Evolutionary conservation across 2,329 filamentous ascomycete genomes (phyloP).

Genomic region (Colletotrichum caudatum): DNA sequence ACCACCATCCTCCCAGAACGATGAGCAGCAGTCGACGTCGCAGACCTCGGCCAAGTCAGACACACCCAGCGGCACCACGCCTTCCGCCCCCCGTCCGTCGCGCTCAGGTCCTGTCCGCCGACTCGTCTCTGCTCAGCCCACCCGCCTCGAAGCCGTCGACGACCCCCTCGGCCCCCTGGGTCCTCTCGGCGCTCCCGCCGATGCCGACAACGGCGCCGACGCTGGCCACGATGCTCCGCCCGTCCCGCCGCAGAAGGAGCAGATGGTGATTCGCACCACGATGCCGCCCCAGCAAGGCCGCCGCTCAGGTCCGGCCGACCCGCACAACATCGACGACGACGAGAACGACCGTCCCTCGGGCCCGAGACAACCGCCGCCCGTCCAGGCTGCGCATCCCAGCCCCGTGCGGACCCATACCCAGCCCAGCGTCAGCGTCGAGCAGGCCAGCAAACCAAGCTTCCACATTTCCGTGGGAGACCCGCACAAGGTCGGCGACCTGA

Average conservation of each 20-base stretch:
- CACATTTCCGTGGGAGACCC: constrained; percentile 94
- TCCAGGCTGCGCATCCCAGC: constrained; percentile 68
- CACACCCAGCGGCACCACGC: constrained; percentile 45
- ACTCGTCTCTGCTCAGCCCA: constrained; percentile 76
- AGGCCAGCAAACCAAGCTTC: constrained; percentile 92
- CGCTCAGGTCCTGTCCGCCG: constrained; percentile 65
- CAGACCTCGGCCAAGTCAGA: constrained; percentile 48
- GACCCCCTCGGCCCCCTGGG: constrained; percentile 84
- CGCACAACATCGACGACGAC: constrained; percentile 77
- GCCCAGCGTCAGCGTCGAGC: constrained; percentile 90
- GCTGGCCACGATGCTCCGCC: constrained; percentile 67
- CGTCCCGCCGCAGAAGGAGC: constrained; percentile 76
- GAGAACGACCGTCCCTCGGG: constrained; percentile 61
- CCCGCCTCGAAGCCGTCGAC: constrained; percentile 80
- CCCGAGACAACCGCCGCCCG: constrained; percentile 75
- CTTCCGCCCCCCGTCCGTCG: constrained; percentile 53
- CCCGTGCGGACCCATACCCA: constrained; percentile 65
- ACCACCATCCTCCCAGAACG: constrained; percentile 49
- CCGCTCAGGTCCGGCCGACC: constrained; percentile 62
- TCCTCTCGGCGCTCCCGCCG: constrained; percentile 66
- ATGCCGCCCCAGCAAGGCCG: constrained; percentile 61
- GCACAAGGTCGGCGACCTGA: constrained; percentile 96
- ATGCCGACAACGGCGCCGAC: constrained; percentile 59
- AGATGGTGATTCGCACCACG: constrained; percentile 70
- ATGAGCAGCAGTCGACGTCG: constrained; percentile 44